These are phyloP conservation scores for Rhynchosporium agropyri DNA, from an alignment of 2,329 filamentous ascomycete genomes.

Conservation along the genomic window DNA sequence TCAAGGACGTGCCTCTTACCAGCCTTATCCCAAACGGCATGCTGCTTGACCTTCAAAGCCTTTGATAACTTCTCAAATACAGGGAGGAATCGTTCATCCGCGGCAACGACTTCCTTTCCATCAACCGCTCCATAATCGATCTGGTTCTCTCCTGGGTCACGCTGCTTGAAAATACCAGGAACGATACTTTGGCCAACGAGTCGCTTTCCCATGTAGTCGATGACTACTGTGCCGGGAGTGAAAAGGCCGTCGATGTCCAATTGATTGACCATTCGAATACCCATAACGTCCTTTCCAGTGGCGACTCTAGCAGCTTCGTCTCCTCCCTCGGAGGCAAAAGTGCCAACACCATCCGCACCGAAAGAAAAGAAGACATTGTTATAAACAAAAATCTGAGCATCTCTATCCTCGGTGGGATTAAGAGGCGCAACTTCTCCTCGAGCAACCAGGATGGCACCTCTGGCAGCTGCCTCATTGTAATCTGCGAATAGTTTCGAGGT, in stretches of 20 bases:
- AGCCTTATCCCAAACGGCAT: slow-evolving; percentile 98
- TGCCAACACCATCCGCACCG: slow-evolving; percentile 94
- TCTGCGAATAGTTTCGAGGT: slow-evolving; percentile 96
- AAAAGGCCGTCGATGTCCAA: slow-evolving; percentile 93
- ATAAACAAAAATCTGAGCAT: slow-evolving; percentile 98
- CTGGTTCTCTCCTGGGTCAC: slow-evolving; percentile 95
- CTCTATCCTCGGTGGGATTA: slow-evolving; percentile 88
- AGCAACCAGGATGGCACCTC: slow-evolving; percentile 89
- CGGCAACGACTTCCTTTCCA: slow-evolving; percentile 91
- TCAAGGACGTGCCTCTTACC: slow-evolving; percentile 87
- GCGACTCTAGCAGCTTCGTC: slow-evolving; percentile 95
- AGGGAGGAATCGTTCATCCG: slow-evolving; percentile 81
- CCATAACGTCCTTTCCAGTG: slow-evolving; percentile 93
- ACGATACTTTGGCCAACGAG: slow-evolving; percentile 98
- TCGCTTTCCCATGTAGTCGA: slow-evolving; percentile 96
- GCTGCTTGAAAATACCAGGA: slow-evolving; percentile 98
- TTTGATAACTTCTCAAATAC: slow-evolving; percentile 91
- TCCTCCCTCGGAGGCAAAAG: slow-evolving; percentile 93
- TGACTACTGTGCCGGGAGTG: slow-evolving; percentile 92
- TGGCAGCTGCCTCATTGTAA: slow-evolving; percentile 92
- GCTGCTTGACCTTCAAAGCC: slow-evolving; percentile 87
- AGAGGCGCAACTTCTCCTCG: slow-evolving; percentile 89
- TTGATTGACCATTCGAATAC: slow-evolving; percentile 94
- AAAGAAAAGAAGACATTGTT: slow-evolving; percentile 99
- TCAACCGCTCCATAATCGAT: slow-evolving; percentile 99